Evolutionary conservation across 768 basidiomycete species (phyloP), one percentile per base, ranked within the genome.

Genomic region (Candolleomyces efflorescens): DNA sequence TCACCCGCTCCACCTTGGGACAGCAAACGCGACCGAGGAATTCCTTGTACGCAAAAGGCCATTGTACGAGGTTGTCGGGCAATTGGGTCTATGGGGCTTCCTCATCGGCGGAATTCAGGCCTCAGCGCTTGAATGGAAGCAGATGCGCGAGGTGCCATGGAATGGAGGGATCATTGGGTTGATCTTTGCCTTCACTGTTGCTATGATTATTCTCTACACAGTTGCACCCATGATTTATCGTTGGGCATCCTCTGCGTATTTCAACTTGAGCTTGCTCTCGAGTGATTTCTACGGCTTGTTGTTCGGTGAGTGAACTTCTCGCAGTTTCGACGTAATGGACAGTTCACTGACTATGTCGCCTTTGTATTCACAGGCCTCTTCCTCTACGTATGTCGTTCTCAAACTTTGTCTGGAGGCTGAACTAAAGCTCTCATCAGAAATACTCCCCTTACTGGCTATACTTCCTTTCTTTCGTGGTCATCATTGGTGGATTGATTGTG

Each of bases 21-120:
- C 61, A 92, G 91, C 89, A 22, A 94, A 94, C 62, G 90, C 92
- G 26, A 91, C 90, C 0, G 92, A 94, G 68, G 92, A 94, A 67
- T 90, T 89, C 70, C 83, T 94, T 59, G 92, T 94, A 27, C 81
- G 92, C 59, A 82, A 73, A 63, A 78, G 84, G 12, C 92, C 92
- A 5, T 73, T 94, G 41, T 94, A 92, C 64, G 92, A 94, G 74
- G 90, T 94, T 56, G 85, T 94, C 17, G 92, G 92, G 11, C 90
- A 91, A 69, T 71, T 94, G 49, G 92, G 92, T 6, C 84, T 94
- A 81, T 94, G 83, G 80, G 92, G 92, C 26, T 82, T 84, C 55
- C 67, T 94, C 50, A 85, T 93, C 68, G 90, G 87, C 63, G 87
- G 87, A 5, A 81, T 87, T 49, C 91, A 94, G 70, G 85, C 89